Evolutionary conservation across 2,329 filamentous ascomycete genomes (phyloP), one percentile per base, ranked within the genome.

Genomic region (Ascochyta lentis): DNA sequence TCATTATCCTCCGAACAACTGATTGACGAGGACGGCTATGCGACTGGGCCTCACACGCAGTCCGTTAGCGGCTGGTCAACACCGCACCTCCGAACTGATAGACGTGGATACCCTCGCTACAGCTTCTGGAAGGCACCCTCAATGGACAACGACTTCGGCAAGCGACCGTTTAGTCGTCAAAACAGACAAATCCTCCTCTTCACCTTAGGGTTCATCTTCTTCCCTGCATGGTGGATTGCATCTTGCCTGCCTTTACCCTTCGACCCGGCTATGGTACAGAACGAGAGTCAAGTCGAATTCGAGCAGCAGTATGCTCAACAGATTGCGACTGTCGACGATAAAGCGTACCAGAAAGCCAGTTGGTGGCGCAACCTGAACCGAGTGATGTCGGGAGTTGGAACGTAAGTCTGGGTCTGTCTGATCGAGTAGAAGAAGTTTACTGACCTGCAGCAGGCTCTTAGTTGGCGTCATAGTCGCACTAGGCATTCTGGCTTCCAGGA

Each of bases 171-270:
- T 60, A 87, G 87, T 46, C 84, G 84, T 60, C 84, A 89, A 58
- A 93, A 93, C 68, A 77, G 86, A 42, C 92, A 96, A 74, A 83
- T 94, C 27, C 79, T 89, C 48, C 79, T 91, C 44, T 96, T 96
- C 76, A 85, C 87, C 51, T 38, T 89, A 42, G 92, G 92, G 23
- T 96, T 96, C 68, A 78, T 94, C 42, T 86, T 92, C 33, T 56
- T 56, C 47, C 68, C 92, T 91, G 6, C 82, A 92, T 42, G 66
- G 69, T 70, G 68, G 78, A 80, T 92, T 60, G 92, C 88, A 1
- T 85, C 91, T 1, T 82, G 93, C 49, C 79, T 95, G 12, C 90
- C 90, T 1, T 76, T 96, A 6, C 90, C 90, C 9, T 78, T 79
- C 1, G 82, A 83, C 50, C 83, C 86, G 8, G 76, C 79, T 19